phyloP scores from a whole-genome alignment of 768 basidiomycete genomes.

The Lyophyllum shimeji region DNA sequence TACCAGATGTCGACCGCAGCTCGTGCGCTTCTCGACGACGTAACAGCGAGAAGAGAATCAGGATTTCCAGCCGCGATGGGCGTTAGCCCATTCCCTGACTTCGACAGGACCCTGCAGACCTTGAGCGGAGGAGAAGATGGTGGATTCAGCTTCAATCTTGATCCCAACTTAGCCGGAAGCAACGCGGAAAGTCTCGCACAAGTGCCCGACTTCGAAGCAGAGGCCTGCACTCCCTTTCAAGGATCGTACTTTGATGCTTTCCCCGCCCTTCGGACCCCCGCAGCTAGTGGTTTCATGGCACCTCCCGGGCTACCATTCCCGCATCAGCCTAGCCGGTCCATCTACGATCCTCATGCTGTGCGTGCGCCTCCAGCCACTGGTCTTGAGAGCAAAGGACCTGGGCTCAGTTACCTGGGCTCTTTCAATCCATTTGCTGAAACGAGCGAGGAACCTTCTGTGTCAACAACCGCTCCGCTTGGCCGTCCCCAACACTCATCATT shows the following conservation, averaged over 20 bases:
- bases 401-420: conserved; percentile 64
- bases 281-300: conserved; percentile 36
- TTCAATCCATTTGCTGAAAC: conserved; percentile 81
- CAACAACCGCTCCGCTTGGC: conserved; percentile 30
- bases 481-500: conserved; percentile 37
- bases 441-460: conserved; percentile 43
- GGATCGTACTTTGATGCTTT: conserved; percentile 73
- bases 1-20: conserved; percentile 90
- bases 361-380: conserved; percentile 34
- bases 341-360: conserved; percentile 52
- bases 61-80: conserved; percentile 36
- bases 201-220: conserved; percentile 52
- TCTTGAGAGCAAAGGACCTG: conserved; percentile 45
- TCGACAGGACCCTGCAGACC: conserved; percentile 79
- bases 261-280: conserved; percentile 50
- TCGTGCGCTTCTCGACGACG: conserved; percentile 80
- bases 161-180: conserved; percentile 66
- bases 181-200: conserved; percentile 38
- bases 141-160: conserved; percentile 86
- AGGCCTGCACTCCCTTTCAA: conserved; percentile 55
- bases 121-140: conserved; percentile 64
- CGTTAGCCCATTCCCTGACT: conserved; percentile 81
- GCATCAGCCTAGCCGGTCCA: conserved; percentile 45
- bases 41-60: conserved; percentile 72
- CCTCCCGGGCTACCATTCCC: conserved; percentile 58